Conservation (phyloP, 305 asterid species). For the Fraxinus platypoda region DNA sequence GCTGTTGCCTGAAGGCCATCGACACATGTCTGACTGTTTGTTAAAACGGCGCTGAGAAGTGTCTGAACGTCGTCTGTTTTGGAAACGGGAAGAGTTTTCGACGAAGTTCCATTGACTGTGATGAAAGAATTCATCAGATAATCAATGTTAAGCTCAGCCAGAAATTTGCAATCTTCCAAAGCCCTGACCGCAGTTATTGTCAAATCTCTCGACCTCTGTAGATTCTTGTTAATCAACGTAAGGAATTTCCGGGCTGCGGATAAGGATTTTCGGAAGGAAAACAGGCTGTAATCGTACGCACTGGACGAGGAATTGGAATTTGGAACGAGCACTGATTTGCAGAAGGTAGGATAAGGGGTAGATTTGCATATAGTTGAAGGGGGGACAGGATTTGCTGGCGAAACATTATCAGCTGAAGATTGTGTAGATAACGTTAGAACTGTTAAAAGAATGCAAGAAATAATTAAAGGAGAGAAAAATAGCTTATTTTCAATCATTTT, state of each 20-base stretch:
- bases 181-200: conserved; percentile 50
- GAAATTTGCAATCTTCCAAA: conserved; percentile 54
- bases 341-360: conserved; percentile 58
- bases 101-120: conserved; percentile 29
- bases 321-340: conserved; percentile 43
- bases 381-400: conserved; percentile 7
- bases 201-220: conserved; percentile 27
- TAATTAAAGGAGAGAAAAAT: background rate
- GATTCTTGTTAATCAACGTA: conserved; percentile 36
- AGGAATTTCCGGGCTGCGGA: conserved; percentile 42
- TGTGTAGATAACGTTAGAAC: background rate
- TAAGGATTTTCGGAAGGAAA: conserved; percentile 50
- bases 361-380: conserved; percentile 43
- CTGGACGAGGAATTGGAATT: conserved; percentile 44
- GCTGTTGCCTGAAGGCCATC: conserved; percentile 55
- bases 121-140: conserved; percentile 28
- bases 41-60: conserved; percentile 60
- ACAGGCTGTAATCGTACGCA: conserved; percentile 53
- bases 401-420: conserved; percentile 20
- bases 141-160: conserved; percentile 58
- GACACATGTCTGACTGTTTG: conserved; percentile 68
- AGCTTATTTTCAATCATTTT: conserved; percentile 21
- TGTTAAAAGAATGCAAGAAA: conserved; percentile 15
- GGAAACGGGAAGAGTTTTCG: conserved; percentile 24
- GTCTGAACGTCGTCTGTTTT: conserved; percentile 57